Conservation (phyloP, 768 basidiomycete genomes). For the Cubamyces sp. region DNA sequence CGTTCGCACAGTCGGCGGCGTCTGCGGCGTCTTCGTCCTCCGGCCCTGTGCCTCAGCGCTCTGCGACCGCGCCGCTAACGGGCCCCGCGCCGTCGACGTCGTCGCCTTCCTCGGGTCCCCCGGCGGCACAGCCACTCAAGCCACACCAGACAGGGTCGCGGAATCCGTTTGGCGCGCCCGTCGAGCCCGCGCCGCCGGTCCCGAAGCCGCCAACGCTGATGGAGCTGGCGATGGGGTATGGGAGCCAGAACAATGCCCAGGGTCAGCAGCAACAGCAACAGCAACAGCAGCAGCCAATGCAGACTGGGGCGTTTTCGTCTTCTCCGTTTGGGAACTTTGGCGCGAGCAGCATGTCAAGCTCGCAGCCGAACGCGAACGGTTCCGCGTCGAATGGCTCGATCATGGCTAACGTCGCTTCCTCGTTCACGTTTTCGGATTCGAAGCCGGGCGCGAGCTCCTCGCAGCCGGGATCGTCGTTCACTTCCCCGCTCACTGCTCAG, state of each 20-base stretch:
- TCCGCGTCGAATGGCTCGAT: slow-evolving; percentile 42
- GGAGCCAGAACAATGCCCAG: slow-evolving; percentile 28
- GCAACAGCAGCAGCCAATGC: slow-evolving; percentile 29
- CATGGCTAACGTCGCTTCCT: slow-evolving; percentile 74
- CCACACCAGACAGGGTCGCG: slow-evolving; percentile 92
- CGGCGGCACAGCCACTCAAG: slow-evolving; percentile 65
- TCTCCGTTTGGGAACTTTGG: slow-evolving; percentile 16
- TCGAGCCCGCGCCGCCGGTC: slow-evolving; percentile 61
- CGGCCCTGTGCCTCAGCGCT: slow-evolving; percentile 51
- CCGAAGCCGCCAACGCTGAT: slow-evolving; percentile 82
- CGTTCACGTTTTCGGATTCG: slow-evolving; percentile 56
- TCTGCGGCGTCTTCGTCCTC: slow-evolving; percentile 31
- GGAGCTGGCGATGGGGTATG: slow-evolving; percentile 67
- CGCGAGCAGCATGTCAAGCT: neutral
- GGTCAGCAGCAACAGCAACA: slow-evolving; percentile 36
- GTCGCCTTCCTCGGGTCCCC: slow-evolving; percentile 40
- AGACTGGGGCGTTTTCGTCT: slow-evolving; percentile 16
- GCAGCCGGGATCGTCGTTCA: slow-evolving; percentile 5
- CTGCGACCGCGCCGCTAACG: slow-evolving; percentile 74
- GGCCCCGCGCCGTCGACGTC: slow-evolving; percentile 37
- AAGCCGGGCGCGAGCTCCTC: slow-evolving; percentile 27
- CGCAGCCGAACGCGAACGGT: slow-evolving; percentile 23
- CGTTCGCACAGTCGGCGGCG: slow-evolving; percentile 23
- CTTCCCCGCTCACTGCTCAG: slow-evolving; percentile 27
- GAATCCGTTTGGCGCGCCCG: slow-evolving; percentile 90